Conservation (phyloP, 2,329 filamentous ascomycete species). For the Fusarium penzigii region DNA sequence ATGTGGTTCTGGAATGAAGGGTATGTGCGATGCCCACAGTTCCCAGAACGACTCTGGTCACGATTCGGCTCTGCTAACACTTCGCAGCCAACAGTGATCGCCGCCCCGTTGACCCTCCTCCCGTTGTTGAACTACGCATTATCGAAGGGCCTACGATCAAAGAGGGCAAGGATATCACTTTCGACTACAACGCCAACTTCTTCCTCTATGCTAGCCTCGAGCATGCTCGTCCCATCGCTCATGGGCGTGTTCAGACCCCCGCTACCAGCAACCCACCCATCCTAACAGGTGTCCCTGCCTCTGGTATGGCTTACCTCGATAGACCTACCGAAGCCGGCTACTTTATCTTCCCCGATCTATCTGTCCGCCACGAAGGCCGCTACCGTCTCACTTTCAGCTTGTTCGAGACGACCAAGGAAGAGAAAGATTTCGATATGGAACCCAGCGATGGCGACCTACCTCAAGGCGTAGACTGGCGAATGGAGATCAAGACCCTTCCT, state of each 20-base stretch:
- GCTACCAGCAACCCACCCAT: constrained; percentile 76
- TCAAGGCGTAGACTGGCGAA: constrained; percentile 70
- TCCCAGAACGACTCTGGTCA: neutral
- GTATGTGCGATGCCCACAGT: constrained; percentile 52
- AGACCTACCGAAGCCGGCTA: constrained; percentile 80
- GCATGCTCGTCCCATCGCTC: constrained; percentile 78
- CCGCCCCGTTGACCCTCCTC: constrained; percentile 89
- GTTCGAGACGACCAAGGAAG: constrained; percentile 89
- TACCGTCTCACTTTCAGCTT: constrained; percentile 91
- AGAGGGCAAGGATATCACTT: constrained; percentile 72
- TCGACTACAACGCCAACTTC: constrained; percentile 94
- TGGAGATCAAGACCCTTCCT: constrained; percentile 84
- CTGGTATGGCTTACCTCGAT: constrained; percentile 94
- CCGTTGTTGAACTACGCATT: constrained; percentile 88
- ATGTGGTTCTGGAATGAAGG: constrained; percentile 93
- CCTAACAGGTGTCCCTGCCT: constrained; percentile 89
- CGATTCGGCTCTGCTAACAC: constrained; percentile 15
- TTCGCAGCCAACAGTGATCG: constrained; percentile 60
- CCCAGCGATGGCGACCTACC: constrained; percentile 48
- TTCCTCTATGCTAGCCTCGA: constrained; percentile 94
- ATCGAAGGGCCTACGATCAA: constrained; percentile 69
- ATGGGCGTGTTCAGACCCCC: constrained; percentile 70
- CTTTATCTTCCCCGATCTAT: constrained; percentile 96
- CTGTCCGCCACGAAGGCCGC: constrained; percentile 90
- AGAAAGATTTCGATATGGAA: constrained; percentile 71